Conservation (phyloP, 1,284 basidiomycete genomes). For the Pascua sp. region DNA sequence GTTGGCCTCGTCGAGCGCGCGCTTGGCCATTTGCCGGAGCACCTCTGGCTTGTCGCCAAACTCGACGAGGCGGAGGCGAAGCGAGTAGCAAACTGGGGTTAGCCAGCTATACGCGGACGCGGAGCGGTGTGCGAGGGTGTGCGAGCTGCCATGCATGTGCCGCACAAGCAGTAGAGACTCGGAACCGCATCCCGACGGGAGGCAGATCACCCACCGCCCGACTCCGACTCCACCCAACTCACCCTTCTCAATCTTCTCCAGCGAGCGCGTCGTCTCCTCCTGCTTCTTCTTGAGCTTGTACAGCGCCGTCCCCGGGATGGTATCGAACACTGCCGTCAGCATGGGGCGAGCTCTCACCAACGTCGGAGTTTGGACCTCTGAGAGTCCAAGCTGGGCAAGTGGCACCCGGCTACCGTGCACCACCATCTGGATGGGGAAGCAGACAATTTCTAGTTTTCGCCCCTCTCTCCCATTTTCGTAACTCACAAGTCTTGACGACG, state of each 20-base stretch:
- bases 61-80: conserved; percentile 45
- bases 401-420: too few relatives aligned
- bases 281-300: conserved; percentile 78
- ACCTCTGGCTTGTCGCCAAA: conserved; percentile 49
- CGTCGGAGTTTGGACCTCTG: background rate
- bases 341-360: background rate
- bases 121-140: conserved; percentile 42
- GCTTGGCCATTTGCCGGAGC: conserved; percentile 43
- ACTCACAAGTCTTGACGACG: conserved; percentile 69
- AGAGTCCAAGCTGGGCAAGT: too few relatives aligned
- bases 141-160: background rate
- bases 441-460: too few relatives aligned
- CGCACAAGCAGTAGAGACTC: too few relatives aligned
- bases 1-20: conserved; percentile 44
- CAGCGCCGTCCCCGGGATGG: conserved; percentile 29
- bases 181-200: too few relatives aligned
- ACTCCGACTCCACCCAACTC: conserved; percentile 24
- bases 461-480: background rate
- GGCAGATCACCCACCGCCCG: background rate
- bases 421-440: too few relatives aligned
- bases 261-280: conserved; percentile 72
- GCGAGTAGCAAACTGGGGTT: conserved; percentile 46
- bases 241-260: conserved; percentile 95
- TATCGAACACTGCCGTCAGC: conserved; percentile 34
- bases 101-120: conserved; percentile 36